Percentiles rank a stretch among this genome's conserved stretches.
phyloP scores from a whole-genome alignment of 805 yeast species.

The Nakazawaea populi region DNA sequence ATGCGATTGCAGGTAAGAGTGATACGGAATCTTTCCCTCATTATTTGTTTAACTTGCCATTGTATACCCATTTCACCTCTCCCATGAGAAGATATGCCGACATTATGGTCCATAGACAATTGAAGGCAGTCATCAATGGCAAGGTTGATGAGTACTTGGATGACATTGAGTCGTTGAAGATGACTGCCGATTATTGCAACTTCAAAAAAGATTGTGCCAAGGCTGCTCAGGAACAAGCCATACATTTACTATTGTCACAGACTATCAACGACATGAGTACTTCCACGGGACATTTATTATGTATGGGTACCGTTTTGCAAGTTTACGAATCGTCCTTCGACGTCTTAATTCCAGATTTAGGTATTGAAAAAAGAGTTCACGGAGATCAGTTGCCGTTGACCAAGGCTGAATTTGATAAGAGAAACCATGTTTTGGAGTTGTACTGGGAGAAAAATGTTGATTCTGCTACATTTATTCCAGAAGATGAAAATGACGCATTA shows the following conservation, averaged over 20 bases:
- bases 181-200: conserved; percentile 87
- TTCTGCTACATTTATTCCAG: conserved; percentile 85
- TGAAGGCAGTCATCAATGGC: conserved; percentile 55
- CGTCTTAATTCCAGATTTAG: conserved; percentile 86
- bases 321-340: conserved; percentile 97
- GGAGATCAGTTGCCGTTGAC: conserved; percentile 93
- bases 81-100: conserved; percentile 93
- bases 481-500: conserved; percentile 76
- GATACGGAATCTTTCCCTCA: conserved; percentile 76
- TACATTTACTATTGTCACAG: conserved; percentile 79
- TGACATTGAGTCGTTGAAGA: conserved; percentile 66
- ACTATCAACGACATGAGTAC: conserved; percentile 70
- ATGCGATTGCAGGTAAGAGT: conserved; percentile 81
- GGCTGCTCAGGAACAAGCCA: conserved; percentile 90
- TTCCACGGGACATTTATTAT: conserved; percentile 72
- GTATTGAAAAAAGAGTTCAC: conserved; percentile 92
- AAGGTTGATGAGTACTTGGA: conserved; percentile 35
- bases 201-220: conserved; percentile 94
- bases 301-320: conserved; percentile 83
- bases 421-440: conserved; percentile 61
- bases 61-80: conserved; percentile 90
- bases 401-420: conserved; percentile 86
- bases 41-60: conserved; percentile 74
- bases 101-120: conserved; percentile 85
- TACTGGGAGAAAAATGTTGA: conserved; percentile 94